These are phyloP conservation scores for Claviceps paspali DNA, from an alignment of 2,329 filamentous ascomycete species.

Conservation along the genomic window DNA sequence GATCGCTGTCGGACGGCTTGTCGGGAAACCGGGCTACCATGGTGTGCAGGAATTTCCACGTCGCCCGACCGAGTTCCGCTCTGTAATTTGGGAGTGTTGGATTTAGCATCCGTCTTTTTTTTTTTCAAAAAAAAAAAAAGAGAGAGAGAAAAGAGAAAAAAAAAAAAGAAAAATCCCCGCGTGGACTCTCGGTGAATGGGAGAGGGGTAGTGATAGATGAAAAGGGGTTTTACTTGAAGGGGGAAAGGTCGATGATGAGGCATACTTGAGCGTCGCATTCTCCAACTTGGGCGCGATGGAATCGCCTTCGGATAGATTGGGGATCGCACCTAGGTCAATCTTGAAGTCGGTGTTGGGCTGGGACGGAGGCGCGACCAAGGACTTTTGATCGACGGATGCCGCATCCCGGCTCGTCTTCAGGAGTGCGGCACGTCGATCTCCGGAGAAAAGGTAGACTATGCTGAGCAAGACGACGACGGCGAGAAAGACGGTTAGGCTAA, in stretches of 20 bases:
- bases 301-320: constrained; percentile 45
- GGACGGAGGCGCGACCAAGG: constrained; percentile 3
- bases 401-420: constrained; percentile 5
- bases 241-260: background rate
- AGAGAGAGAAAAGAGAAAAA: no score
- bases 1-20: constrained; percentile 45
- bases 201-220: background rate
- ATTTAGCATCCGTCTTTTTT: no score
- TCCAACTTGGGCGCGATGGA: constrained; percentile 69
- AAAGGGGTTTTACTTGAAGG: background rate
- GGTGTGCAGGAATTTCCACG: constrained; percentile 57
- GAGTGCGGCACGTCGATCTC: constrained; percentile 11
- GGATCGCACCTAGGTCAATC: constrained; percentile 26
- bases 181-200: no score
- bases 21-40: constrained; percentile 58
- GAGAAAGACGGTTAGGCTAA: constrained; percentile 38
- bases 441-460: constrained; percentile 44
- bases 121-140: no score
- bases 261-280: constrained; percentile 66
- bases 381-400: background rate
- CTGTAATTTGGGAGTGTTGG: constrained; percentile 23
- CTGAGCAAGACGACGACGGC: constrained; percentile 40
- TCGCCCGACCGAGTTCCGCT: constrained; percentile 50
- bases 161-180: no score
- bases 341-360: constrained; percentile 15